A percentile compares a stretch with the other conserved stretches of the same genome.
phyloP scores from a whole-genome alignment of 2,329 filamentous ascomycete species.

The Boeremia exigua region DNA sequence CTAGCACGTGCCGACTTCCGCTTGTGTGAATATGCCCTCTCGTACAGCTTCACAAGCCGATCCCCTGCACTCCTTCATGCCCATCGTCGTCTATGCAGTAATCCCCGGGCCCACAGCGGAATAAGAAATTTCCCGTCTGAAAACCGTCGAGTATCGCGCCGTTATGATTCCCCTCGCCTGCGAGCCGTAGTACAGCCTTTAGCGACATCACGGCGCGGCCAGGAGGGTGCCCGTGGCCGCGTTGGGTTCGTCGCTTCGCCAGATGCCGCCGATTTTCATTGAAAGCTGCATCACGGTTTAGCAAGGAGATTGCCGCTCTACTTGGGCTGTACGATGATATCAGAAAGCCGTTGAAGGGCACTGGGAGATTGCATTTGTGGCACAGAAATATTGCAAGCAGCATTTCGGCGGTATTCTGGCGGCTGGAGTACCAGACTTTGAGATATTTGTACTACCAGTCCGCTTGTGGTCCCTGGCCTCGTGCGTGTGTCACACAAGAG shows the following conservation, averaged over 20 bases:
- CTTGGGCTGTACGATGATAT: slow-evolving; percentile 21
- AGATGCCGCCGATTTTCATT: slow-evolving; percentile 27
- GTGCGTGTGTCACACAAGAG: slow-evolving; percentile 22
- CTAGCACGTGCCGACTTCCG: slow-evolving; percentile 19
- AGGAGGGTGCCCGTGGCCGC: slow-evolving; percentile 27
- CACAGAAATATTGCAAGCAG: slow-evolving; percentile 14
- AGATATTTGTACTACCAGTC: slow-evolving; percentile 15
- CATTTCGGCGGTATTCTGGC: background rate
- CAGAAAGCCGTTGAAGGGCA: slow-evolving; percentile 36
- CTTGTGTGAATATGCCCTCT: background rate
- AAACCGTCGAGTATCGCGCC: slow-evolving; percentile 18
- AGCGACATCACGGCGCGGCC: slow-evolving; percentile 26
- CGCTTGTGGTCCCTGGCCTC: slow-evolving; percentile 8
- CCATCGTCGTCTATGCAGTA: slow-evolving; percentile 21
- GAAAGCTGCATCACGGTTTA: slow-evolving; percentile 21
- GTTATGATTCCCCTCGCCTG: slow-evolving; percentile 6
- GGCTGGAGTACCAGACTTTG: slow-evolving; percentile 5
- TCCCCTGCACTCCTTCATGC: slow-evolving; percentile 18
- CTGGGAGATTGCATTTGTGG: slow-evolving; percentile 22
- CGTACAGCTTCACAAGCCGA: slow-evolving; percentile 18
- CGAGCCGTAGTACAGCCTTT: slow-evolving; percentile 17
- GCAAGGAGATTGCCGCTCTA: slow-evolving; percentile 27
- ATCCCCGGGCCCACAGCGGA: slow-evolving; percentile 28
- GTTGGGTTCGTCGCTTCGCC: slow-evolving; percentile 22
- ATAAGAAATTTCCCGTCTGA: slow-evolving; percentile 39